A percentile compares a stretch with the other conserved stretches of the same genome.
Evolutionary conservation across 1,284 basidiomycete genomes (phyloP).

Genomic region (Pseudozyma tsukubaensis): DNA sequence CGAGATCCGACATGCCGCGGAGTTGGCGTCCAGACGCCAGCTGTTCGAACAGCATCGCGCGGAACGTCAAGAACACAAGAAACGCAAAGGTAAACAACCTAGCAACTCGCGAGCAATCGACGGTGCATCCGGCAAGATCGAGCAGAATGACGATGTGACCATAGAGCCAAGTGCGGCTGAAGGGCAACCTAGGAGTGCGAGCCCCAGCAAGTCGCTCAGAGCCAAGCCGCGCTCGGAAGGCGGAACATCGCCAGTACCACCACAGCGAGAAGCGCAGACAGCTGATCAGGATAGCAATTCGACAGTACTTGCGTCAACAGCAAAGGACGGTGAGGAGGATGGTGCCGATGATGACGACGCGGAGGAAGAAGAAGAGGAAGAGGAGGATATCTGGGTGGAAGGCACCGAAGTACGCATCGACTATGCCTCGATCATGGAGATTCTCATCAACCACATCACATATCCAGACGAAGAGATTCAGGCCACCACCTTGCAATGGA

Average conservation of each 20-base stretch:
- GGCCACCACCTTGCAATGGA: slow-evolving; percentile 79
- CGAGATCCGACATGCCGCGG: slow-evolving; percentile 74
- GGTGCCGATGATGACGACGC: slow-evolving; percentile 31
- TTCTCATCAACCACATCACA: slow-evolving; percentile 88
- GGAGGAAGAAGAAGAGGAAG: slow-evolving; percentile 68
- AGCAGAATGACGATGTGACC: slow-evolving; percentile 70
- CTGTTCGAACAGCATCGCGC: slow-evolving; percentile 39
- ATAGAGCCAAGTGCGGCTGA: slow-evolving; percentile 28
- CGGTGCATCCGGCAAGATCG: background rate
- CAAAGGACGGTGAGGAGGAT: slow-evolving; percentile 13
- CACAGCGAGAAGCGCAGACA: background rate
- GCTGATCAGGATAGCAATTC: slow-evolving; percentile 8
- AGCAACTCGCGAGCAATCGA: slow-evolving; percentile 1
- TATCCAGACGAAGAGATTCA: slow-evolving; percentile 74
- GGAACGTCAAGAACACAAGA: slow-evolving; percentile 29
- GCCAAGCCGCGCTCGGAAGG: slow-evolving; percentile 19
- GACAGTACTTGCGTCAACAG: background rate
- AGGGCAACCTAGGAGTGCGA: slow-evolving; percentile 27
- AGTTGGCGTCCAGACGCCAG: slow-evolving; percentile 34
- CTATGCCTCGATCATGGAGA: slow-evolving; percentile 91
- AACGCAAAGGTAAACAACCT: slow-evolving; percentile 73
- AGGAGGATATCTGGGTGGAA: slow-evolving; percentile 80
- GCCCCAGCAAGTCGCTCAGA: slow-evolving; percentile 31
- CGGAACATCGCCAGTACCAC: slow-evolving; percentile 20
- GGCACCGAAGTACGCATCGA: slow-evolving; percentile 93